Base-by-base conservation (phyloP, 2,329 filamentous ascomycete species). In the Pseudogymnoascus sp. region DNA sequence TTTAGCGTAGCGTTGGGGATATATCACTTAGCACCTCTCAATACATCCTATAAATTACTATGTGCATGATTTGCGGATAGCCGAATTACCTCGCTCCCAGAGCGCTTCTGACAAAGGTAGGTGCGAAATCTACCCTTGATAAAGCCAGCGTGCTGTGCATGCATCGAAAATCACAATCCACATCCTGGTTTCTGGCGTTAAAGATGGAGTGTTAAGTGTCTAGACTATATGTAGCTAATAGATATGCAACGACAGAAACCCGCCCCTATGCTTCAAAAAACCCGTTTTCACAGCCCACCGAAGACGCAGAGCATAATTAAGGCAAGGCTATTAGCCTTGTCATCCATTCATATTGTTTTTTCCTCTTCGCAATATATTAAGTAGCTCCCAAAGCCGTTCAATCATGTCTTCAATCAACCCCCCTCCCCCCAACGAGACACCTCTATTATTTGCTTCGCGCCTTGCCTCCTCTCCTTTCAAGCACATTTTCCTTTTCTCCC, bases 371-470 rank as follows among this genome's bases (percentile, higher is more conserved):
- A 26, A 26, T 57, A 57, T 57, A 57, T 57, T 57, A 57, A 57
- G 50, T 57, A 57, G 50, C 50, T 33, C n/a, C 47, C 50, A 57
- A 57, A 57, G 50, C 50, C 50, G 50, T 57, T 57, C 50, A 33
- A 33, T 57, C 50, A 57, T 57, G 50, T 57, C 50, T 57, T 57
- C 50, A 57, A 57, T 57, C 50, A 33, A 53, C 6, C 44, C 9
- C 13, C 33, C n/a, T n/a, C 11, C 42, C 11, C 15, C 23, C 19
- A 11, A 33, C 50, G 50, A 57, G 50, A 17, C 50, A 28, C 50
- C 50, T 19, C 50, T 57, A 57, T 57, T 57, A 57, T 57, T 57
- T 57, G 50, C 50, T 57, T 57, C 50, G n/a, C 50, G 50, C 23
- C 44, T n/a, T 26, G 7, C 23, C 2, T 17, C 26, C 26, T 17